Evolutionary conservation across 2,329 filamentous ascomycete species (phyloP), one percentile per base, ranked within the genome.

Genomic region (Cladosporium sp.): DNA sequence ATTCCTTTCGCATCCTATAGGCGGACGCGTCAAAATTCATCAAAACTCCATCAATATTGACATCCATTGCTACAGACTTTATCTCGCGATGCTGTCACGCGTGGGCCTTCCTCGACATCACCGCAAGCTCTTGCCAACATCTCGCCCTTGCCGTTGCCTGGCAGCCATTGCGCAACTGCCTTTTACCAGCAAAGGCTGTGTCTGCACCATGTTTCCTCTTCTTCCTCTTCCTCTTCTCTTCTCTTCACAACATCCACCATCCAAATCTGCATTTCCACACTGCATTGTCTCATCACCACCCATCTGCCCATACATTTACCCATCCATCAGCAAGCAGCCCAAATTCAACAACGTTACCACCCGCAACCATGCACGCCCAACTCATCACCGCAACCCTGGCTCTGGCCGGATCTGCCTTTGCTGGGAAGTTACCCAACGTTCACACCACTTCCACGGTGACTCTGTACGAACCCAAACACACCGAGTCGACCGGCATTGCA

Each of bases 331-430:
- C 52, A 34, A 38, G 21, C 44, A 28, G n/a, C 26, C 7, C 30
- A 3, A 10, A 47, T 3, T 4, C 51, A 41, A 44, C 18, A 54
- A 26, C 36, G 18, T 18, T 18, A 30, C 15, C 61, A 44, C 12
- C 51, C 26, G 24, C 51, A 32, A 49, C 32, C 15, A 64, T 64
- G 61, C 61, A 64, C 28, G 24, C 24, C 24, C 24, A 55, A 18
- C n/a, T 30, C 49, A 21, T 57, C 51, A 36, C 51, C 51, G 28
- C 52, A 18, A 14, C 51, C 24, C 8, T 55, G 32, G 61, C 51
- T 36, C 34, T 64, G 21, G 61, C 38, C 26, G 36, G 51, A 52
- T 54, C 61, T 32, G 36, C 51, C 24, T 21, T 64, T 26, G 61
- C 36, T 14, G 51, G 36, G 14, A 26, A 47, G 7, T 15, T 64